phyloP scores from a whole-genome alignment of 2,329 filamentous ascomycete genomes.

The Ciborinia camelliae region DNA sequence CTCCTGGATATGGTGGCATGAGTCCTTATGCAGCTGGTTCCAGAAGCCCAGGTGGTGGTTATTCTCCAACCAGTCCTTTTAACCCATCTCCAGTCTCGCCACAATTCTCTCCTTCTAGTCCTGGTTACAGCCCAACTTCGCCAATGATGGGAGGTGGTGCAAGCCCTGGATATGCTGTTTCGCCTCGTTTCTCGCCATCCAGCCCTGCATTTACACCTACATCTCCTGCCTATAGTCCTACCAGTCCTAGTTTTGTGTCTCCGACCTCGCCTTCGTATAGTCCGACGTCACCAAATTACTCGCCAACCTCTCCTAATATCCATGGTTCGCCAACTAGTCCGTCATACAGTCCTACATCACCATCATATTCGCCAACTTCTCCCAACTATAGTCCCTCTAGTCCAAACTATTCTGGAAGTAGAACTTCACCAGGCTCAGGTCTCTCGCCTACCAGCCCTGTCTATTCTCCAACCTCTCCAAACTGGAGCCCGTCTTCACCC shows the following conservation, averaged over 20 bases:
- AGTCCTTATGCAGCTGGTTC: slow-evolving; percentile 60
- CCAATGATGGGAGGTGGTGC: slow-evolving; percentile 52
- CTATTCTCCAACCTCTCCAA: slow-evolving; percentile 36
- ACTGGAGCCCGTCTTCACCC: slow-evolving; percentile 36
- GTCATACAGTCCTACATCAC: slow-evolving; percentile 35
- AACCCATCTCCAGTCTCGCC: slow-evolving; percentile 51
- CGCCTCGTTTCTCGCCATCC: slow-evolving; percentile 58
- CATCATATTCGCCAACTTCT: slow-evolving; percentile 35
- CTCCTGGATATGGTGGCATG: slow-evolving; percentile 48
- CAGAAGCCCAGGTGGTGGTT: slow-evolving; percentile 62
- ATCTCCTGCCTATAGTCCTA: slow-evolving; percentile 38
- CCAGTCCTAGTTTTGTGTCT: slow-evolving; percentile 40
- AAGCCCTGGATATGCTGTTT: slow-evolving; percentile 49
- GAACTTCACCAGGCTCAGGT: slow-evolving; percentile 32
- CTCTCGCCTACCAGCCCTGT: slow-evolving; percentile 36
- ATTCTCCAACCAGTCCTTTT: slow-evolving; percentile 65
- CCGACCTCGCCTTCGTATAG: slow-evolving; percentile 66
- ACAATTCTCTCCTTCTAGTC: slow-evolving; percentile 34
- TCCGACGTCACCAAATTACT: slow-evolving; percentile 48
- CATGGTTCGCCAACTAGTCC: slow-evolving; percentile 33
- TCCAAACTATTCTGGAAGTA: slow-evolving; percentile 32
- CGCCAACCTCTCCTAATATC: slow-evolving; percentile 35
- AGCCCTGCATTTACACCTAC: slow-evolving; percentile 42
- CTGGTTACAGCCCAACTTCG: slow-evolving; percentile 47
- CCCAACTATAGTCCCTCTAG: slow-evolving; percentile 36